These are phyloP conservation scores for Aspergillus texensis DNA, from an alignment of 2,329 filamentous ascomycete species.

Conservation along the genomic window DNA sequence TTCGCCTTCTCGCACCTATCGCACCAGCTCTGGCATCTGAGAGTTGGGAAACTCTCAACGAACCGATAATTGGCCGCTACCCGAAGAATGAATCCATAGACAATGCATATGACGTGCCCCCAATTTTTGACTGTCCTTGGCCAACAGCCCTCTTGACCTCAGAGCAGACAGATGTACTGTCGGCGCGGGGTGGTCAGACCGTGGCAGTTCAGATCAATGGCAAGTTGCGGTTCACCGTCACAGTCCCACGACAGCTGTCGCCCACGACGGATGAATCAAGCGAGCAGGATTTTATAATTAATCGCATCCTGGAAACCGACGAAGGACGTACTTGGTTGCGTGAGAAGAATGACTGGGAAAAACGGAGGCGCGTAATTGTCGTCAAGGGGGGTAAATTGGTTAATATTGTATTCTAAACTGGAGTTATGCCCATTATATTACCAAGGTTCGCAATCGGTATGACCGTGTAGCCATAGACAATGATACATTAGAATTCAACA, in stretches of 20 bases:
- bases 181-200: constrained; percentile 53
- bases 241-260: constrained; percentile 58
- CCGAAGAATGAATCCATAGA: constrained; percentile 6
- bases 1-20: constrained; percentile 77
- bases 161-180: constrained; percentile 47
- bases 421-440: background rate
- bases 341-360: constrained; percentile 52
- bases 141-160: constrained; percentile 52
- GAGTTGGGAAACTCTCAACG: constrained; percentile 67
- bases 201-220: constrained; percentile 77
- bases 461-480: constrained; percentile 7
- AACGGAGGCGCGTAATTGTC: constrained; percentile 67
- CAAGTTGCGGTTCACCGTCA: constrained; percentile 70
- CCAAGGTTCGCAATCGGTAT: background rate
- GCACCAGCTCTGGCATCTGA: constrained; percentile 81
- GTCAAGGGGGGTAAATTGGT: constrained; percentile 69
- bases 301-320: constrained; percentile 62
- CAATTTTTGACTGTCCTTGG: constrained; percentile 58
- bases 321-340: constrained; percentile 62
- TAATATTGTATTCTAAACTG: constrained; percentile 66
- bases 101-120: constrained; percentile 17
- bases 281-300: constrained; percentile 62
- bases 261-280: constrained; percentile 32
- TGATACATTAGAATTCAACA: constrained; percentile 1
- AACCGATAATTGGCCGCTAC: constrained; percentile 18